A percentile compares a stretch with the other conserved stretches of the same genome.
phyloP scores from a whole-genome alignment of 257 asterid genomes.

The Solanum chmielewskii region DNA sequence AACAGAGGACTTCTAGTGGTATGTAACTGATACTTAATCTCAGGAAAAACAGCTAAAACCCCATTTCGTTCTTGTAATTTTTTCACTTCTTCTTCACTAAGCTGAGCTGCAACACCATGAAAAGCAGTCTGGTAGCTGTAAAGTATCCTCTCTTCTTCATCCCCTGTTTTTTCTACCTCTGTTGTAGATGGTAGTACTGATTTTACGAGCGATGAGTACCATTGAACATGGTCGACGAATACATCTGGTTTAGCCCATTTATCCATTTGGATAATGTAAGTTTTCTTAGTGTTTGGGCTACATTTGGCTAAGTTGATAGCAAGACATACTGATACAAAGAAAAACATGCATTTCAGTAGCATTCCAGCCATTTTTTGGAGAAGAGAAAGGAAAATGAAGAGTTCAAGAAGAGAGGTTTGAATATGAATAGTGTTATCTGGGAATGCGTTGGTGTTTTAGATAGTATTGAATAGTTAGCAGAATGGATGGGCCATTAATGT shows the following conservation, averaged over 20 bases:
- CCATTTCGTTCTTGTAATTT: constrained; percentile 22
- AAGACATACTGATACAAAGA: constrained; percentile 11
- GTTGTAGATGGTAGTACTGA: constrained; percentile 18
- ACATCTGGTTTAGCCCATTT: constrained; percentile 56
- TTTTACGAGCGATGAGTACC: constrained; percentile 63
- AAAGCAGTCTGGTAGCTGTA: constrained; percentile 69
- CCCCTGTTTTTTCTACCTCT: background rate
- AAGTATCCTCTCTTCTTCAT: constrained; percentile 32
- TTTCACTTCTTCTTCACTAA: constrained; percentile 40
- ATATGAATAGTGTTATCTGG: background rate
- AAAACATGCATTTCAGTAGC: constrained; percentile 21
- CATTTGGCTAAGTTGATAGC: background rate
- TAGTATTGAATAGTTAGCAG: background rate
- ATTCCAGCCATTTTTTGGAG: constrained; percentile 24
- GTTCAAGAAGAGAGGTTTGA: background rate
- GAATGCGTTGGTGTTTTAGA: background rate
- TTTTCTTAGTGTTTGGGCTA: constrained; percentile 18
- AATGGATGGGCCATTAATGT: background rate
- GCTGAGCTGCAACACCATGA: constrained; percentile 77
- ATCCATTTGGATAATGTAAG: constrained; percentile 66
- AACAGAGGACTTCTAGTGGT: constrained; percentile 84
- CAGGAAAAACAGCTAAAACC: constrained; percentile 55
- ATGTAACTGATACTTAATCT: constrained; percentile 56
- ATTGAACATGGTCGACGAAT: constrained; percentile 42
- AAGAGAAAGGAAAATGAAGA: background rate